A percentile compares a stretch with the other conserved stretches of the same genome.
Conservation (phyloP, 1,284 basidiomycete genomes). For the Fistulina hepatica region DNA sequence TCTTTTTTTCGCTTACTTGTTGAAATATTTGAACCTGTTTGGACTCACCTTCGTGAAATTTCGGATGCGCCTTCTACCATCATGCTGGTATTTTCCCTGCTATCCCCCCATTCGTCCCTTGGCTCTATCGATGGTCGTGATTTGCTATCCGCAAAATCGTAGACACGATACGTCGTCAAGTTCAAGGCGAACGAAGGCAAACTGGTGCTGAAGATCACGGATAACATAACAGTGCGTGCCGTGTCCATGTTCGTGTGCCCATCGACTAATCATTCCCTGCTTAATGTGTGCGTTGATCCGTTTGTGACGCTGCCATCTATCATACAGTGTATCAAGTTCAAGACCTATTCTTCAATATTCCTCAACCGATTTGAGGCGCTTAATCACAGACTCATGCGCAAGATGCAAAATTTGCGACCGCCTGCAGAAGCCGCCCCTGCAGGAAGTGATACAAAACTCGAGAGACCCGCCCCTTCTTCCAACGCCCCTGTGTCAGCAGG, state of each 20-base stretch:
- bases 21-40: neutral
- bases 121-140: neutral
- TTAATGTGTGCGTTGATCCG: neutral
- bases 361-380: conserved; percentile 91
- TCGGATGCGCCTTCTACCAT: neutral
- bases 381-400: conserved; percentile 71
- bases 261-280: neutral
- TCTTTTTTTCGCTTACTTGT: neutral
- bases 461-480: no score
- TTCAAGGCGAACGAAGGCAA: conserved; percentile 75
- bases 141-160: neutral
- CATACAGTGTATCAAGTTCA: conserved; percentile 83
- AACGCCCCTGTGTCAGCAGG: no score
- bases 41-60: neutral
- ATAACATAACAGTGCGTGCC: conserved; percentile 69
- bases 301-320: no score
- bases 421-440: conserved; percentile 13
- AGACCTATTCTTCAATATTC: conserved; percentile 85
- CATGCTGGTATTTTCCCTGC: neutral
- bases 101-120: neutral
- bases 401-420: conserved; percentile 58
- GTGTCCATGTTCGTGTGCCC: neutral
- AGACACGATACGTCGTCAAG: conserved; percentile 85
- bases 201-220: conserved; percentile 85
- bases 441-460: no score